These are phyloP conservation scores for Suillus placidus DNA, from an alignment of 768 basidiomycete species.

Conservation along the genomic window DNA sequence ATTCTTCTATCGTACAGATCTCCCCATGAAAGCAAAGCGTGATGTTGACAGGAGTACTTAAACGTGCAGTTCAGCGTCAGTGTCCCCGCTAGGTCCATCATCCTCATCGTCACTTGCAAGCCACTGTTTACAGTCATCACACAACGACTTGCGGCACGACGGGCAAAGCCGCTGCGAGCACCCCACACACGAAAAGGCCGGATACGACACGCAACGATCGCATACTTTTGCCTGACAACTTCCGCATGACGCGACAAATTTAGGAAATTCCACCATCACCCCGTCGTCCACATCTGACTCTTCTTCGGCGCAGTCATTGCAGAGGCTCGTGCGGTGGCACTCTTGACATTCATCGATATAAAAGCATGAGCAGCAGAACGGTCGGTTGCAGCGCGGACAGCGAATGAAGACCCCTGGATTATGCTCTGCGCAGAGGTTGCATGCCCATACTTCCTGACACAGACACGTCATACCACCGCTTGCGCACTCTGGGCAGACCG, in stretches of 20 bases:
- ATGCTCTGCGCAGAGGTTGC: background rate
- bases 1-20: background rate
- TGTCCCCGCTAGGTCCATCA: background rate
- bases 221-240: background rate
- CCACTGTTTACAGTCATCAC: background rate
- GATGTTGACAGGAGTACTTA: background rate
- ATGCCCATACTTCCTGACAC: constrained; percentile 5
- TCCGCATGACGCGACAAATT: background rate
- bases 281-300: background rate
- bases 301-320: background rate
- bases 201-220: background rate
- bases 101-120: background rate
- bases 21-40: background rate
- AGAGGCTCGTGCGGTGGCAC: background rate
- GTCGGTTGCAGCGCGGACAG: background rate
- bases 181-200: background rate
- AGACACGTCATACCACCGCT: background rate
- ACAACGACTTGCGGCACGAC: background rate
- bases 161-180: background rate
- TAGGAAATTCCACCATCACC: background rate
- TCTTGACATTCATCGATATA: background rate
- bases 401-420: background rate
- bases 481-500: constrained; percentile 1
- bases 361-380: background rate
- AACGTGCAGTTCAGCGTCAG: background rate